Evolutionary conservation across 306 rosid genomes (phyloP).

Genomic region (Dryas octopetala): DNA sequence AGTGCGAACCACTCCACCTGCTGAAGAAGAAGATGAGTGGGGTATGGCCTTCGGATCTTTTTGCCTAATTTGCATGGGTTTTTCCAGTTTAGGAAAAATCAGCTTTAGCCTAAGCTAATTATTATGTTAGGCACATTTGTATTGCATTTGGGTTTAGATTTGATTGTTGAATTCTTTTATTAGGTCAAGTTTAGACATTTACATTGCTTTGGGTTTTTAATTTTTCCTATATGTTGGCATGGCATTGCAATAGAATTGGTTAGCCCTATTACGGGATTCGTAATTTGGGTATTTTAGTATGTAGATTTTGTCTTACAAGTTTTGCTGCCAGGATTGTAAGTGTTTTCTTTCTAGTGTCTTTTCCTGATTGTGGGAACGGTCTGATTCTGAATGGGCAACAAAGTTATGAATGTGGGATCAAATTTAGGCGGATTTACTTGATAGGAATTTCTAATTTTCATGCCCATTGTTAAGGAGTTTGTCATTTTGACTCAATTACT

Average conservation of each 20-base stretch:
- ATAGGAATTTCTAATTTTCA: not conserved
- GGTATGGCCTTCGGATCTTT: constrained; percentile 43
- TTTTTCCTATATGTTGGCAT: not conserved
- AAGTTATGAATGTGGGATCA: not conserved
- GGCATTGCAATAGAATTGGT: not conserved
- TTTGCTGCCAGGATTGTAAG: not conserved
- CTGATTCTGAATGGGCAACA: not conserved
- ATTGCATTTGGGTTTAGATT: not conserved
- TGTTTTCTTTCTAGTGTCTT: not conserved
- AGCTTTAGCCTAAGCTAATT: not conserved
- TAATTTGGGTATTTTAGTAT: not conserved
- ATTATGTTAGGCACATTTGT: not conserved
- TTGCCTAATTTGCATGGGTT: not conserved
- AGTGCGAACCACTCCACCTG: constrained; percentile 46
- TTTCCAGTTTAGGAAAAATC: not conserved
- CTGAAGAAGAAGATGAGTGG: constrained; percentile 81
- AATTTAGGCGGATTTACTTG: not conserved
- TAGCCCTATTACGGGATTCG: not conserved
- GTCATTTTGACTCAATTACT: not conserved
- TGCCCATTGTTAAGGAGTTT: not conserved
- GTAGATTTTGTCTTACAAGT: not conserved
- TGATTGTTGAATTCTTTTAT: not conserved
- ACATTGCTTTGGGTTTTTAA: not conserved
- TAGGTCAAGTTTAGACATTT: not conserved
- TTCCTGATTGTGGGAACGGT: not conserved